Evolutionary conservation across 2,329 filamentous ascomycete species (phyloP), one percentile per base, ranked within the genome.

Genomic region (Colletotrichum simmondsii): DNA sequence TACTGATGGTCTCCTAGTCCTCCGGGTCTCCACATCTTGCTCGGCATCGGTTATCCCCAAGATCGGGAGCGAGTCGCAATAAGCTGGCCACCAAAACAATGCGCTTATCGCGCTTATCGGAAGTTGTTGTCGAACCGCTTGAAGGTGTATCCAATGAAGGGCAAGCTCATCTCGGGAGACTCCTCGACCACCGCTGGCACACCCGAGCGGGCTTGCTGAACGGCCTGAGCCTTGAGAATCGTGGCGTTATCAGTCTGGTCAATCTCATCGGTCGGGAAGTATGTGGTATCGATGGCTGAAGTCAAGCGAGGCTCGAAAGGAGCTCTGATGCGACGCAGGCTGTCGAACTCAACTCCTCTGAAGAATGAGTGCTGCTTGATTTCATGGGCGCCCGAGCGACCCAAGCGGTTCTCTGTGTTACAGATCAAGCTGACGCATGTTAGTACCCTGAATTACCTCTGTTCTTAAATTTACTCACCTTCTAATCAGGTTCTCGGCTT

Each of bases 191-290:
- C 83, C 68, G 72, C 73, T n/a, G 65, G 63, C 77, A 77, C 71
- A 52, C 80, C 81, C 19, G 76, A 86, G 77, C 88, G 88, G 64
- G 91, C 91, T 78, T 92, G 89, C 73, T 93, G 92, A 75, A 93
- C 89, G 62, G 94, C 94, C 83, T 97, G 94, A 24, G 94, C 94
- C 81, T 95, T 94, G 79, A 98, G 90, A 76, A 94, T 89, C 28
- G 95, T 97, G 68, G 94, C 95, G 75, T 95, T 98, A 82, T 98
- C 95, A 68, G 95, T 96, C 86, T 98, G 96, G 78, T 97, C 95
- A 80, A 99, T 98, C 84, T 99, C 97, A 80, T 99, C 97, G 65
- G 95, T 98, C 11, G 97, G 97, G 91, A 99, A 99, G 87, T 99
- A 98, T 59, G 95, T 96, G 24, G 97, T 98, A 81, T 99, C 97